Conservation (phyloP, 768 basidiomycete genomes). For the Hygrocybe punicea region DNA sequence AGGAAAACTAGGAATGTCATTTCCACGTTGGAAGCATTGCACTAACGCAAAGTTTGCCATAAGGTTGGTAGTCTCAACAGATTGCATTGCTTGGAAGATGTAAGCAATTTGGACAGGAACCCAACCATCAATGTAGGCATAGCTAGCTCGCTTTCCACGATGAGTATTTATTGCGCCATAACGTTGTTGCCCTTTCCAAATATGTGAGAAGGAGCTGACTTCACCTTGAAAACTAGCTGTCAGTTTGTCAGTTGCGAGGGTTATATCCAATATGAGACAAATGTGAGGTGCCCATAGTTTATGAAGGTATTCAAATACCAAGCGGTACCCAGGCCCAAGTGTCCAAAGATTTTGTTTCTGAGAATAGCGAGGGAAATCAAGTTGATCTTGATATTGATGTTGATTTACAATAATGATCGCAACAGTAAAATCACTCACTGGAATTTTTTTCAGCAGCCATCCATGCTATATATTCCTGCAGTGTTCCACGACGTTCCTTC, state of each 20-base stretch:
- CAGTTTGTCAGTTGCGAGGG: neutral
- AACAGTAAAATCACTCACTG: neutral
- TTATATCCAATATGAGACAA: slow-evolving; percentile 1
- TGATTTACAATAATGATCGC: neutral
- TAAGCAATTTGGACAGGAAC: slow-evolving; percentile 12
- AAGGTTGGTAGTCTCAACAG: neutral
- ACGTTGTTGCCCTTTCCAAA: slow-evolving; percentile 7
- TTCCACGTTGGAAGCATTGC: slow-evolving; percentile 1
- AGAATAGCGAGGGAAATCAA: neutral
- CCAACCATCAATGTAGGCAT: slow-evolving; percentile 15
- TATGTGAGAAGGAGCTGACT: slow-evolving; percentile 11
- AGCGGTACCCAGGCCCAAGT: neutral
- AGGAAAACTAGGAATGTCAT: neutral
- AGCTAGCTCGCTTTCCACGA: slow-evolving; percentile 8
- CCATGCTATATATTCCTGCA: slow-evolving; percentile 12
- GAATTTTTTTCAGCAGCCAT: slow-evolving; percentile 3
- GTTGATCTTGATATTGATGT: neutral
- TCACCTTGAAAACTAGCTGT: slow-evolving; percentile 2
- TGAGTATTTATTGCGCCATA: slow-evolving; percentile 10
- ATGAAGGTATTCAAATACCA: neutral
- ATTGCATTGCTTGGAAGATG: slow-evolving; percentile 9
- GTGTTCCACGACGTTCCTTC: slow-evolving; percentile 12
- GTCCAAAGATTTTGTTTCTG: neutral
- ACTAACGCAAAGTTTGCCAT: slow-evolving; percentile 7
- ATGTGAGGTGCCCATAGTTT: neutral